phyloP scores from a whole-genome alignment of 345 rosid species.

The Ricinus communis region DNA sequence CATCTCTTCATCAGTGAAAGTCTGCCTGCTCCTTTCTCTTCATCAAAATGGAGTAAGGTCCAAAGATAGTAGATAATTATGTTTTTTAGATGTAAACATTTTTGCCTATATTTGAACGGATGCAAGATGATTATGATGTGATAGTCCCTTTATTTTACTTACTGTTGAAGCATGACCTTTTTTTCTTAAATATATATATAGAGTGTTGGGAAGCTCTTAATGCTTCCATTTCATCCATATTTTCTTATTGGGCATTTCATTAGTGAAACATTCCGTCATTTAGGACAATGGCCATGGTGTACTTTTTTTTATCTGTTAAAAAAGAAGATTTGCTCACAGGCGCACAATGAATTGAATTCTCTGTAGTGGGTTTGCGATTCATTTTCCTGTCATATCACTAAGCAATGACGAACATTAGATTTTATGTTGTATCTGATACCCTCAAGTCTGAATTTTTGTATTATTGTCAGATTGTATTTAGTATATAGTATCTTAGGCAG shows the following conservation, averaged over 20 bases:
- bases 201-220: background rate
- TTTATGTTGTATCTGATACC: background rate
- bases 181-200: constrained; percentile 14
- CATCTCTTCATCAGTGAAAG: background rate
- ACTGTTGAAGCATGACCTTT: constrained; percentile 1
- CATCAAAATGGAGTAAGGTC: constrained; percentile 24
- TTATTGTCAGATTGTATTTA: too few species aligned
- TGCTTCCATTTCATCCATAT: background rate
- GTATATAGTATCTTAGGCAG: too few species aligned
- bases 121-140: constrained; percentile 16
- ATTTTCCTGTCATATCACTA: too few species aligned
- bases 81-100: constrained; percentile 37
- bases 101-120: constrained; percentile 34
- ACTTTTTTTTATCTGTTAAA: background rate
- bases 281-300: too few species aligned
- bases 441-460: too few species aligned
- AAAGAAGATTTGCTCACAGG: too few species aligned
- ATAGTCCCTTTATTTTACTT: constrained; percentile 4
- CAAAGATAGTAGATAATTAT: constrained; percentile 30
- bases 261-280: background rate
- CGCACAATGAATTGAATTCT: too few species aligned
- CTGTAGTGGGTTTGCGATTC: too few species aligned
- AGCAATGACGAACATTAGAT: background rate
- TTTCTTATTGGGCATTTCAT: background rate
- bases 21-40: too few species aligned